Conservation (phyloP, 1,284 basidiomycete species). For the Cryptococcus sp. region DNA sequence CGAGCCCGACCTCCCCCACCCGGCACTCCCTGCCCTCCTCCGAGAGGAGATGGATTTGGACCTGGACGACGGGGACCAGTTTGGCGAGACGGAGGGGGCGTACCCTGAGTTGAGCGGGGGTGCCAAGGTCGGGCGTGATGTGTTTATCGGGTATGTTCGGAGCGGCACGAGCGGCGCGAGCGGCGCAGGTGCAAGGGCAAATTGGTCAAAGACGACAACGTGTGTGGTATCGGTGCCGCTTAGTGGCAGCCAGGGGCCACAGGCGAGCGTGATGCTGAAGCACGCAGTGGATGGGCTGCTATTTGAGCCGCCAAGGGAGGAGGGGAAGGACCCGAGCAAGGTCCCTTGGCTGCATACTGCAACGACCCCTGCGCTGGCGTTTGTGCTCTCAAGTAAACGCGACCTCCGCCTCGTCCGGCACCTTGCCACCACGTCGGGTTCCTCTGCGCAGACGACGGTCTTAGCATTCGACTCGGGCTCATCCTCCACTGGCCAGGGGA, state of each 20-base stretch:
- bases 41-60: conserved; percentile 51
- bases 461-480: conserved; percentile 75
- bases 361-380: conserved; percentile 84
- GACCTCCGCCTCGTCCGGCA: conserved; percentile 82
- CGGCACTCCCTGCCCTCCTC: conserved; percentile 43
- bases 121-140: conserved; percentile 34
- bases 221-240: conserved; percentile 31
- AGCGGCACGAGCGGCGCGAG: conserved; percentile 15
- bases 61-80: conserved; percentile 50
- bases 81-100: conserved; percentile 55
- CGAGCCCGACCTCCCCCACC: conserved; percentile 30
- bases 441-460: conserved; percentile 45
- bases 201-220: conserved; percentile 31
- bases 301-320: conserved; percentile 53
- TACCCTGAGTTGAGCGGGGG: conserved; percentile 35
- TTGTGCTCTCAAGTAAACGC: conserved; percentile 89
- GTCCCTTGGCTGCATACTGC: conserved; percentile 67
- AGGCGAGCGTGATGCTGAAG: conserved; percentile 62
- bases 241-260: conserved; percentile 42
- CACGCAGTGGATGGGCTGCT: conserved; percentile 77
- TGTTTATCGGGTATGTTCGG: conserved; percentile 30
- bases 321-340: conserved; percentile 34
- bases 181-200: conserved; percentile 28
- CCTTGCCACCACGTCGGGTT: conserved; percentile 34
- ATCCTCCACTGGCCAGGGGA: conserved; percentile 54